These are phyloP conservation scores for Nakazawaea laoshanensis DNA, from an alignment of 805 yeast genomes.

Conservation along the genomic window DNA sequence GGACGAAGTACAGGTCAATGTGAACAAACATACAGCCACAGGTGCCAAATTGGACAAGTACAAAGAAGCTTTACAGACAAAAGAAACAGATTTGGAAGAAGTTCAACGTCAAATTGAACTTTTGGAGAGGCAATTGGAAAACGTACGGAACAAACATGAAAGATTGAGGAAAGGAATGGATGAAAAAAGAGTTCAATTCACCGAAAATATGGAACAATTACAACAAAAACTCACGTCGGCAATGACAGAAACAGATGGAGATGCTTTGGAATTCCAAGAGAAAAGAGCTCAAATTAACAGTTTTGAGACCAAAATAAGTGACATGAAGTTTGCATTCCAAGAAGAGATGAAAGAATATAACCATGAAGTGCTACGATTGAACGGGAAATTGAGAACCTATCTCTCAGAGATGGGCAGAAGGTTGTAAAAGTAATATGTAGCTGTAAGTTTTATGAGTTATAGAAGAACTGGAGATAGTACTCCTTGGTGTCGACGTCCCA, in stretches of 20 bases:
- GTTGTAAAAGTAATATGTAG: conserved; percentile 10
- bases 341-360: conserved; percentile 45
- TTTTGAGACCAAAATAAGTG: conserved; percentile 30
- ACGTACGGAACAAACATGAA: conserved; percentile 36
- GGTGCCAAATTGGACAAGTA: conserved; percentile 26
- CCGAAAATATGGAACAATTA: conserved; percentile 33
- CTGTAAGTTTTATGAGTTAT: no score
- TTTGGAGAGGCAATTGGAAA: conserved; percentile 39
- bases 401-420: conserved; percentile 39
- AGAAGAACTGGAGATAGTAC: conserved; percentile 67
- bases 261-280: conserved; percentile 39
- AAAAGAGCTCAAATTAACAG: conserved; percentile 38
- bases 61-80: conserved; percentile 32
- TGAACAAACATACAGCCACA: conserved; percentile 32
- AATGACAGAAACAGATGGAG: conserved; percentile 36
- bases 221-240: conserved; percentile 38
- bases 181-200: conserved; percentile 33
- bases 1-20: conserved; percentile 42
- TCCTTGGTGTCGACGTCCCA: conserved; percentile 68
- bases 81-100: conserved; percentile 28
- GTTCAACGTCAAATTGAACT: conserved; percentile 35
- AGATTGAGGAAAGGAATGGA: conserved; percentile 34
- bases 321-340: conserved; percentile 35
- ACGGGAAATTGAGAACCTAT: conserved; percentile 46
- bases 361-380: conserved; percentile 44